Conservation (phyloP, 1,139 yeast genomes). For the Pneumocystis oryctolagi region DNA sequence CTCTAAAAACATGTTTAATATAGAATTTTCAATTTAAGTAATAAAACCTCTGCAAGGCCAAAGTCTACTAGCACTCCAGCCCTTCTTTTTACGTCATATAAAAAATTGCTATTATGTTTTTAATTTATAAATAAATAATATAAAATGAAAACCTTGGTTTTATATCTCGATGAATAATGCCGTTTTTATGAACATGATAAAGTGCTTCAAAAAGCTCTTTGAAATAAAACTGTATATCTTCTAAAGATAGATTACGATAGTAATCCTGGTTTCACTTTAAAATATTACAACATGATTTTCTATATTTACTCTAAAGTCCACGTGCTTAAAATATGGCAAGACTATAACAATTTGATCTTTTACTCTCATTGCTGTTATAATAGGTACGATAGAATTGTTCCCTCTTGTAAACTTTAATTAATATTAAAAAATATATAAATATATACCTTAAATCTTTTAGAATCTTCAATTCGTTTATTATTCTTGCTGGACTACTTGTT, state of each 20-base stretch:
- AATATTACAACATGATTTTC: slow-evolving; percentile 1
- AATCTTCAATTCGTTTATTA: slow-evolving; percentile 69
- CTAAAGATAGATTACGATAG: slow-evolving; percentile 61
- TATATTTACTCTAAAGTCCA: slow-evolving; percentile 48
- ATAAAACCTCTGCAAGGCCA: slow-evolving; percentile 61
- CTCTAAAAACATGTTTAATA: not conserved
- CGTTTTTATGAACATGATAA: slow-evolving; percentile 57
- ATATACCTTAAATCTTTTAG: slow-evolving; percentile 40
- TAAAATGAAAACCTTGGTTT: slow-evolving; percentile 37
- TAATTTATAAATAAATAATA: not conserved
- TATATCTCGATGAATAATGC: slow-evolving; percentile 74
- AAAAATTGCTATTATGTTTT: slow-evolving; percentile 36
- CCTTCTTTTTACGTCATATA: slow-evolving; percentile 60
- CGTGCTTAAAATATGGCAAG: slow-evolving; percentile 78
- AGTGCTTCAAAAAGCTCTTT: slow-evolving; percentile 64
- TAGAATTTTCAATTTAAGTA: not conserved
- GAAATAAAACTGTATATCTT: slow-evolving; percentile 69
- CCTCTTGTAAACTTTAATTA: slow-evolving; percentile 28
- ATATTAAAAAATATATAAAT: slow-evolving; percentile 1
- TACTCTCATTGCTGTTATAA: slow-evolving; percentile 69
- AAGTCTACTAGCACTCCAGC: slow-evolving; percentile 82
- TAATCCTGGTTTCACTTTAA: slow-evolving; percentile 31
- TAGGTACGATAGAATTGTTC: slow-evolving; percentile 66
- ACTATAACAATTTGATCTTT: slow-evolving; percentile 90
- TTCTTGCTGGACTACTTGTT: slow-evolving; percentile 85